phyloP scores from a whole-genome alignment of 306 rosid species.

The Arachis hypogaea region DNA sequence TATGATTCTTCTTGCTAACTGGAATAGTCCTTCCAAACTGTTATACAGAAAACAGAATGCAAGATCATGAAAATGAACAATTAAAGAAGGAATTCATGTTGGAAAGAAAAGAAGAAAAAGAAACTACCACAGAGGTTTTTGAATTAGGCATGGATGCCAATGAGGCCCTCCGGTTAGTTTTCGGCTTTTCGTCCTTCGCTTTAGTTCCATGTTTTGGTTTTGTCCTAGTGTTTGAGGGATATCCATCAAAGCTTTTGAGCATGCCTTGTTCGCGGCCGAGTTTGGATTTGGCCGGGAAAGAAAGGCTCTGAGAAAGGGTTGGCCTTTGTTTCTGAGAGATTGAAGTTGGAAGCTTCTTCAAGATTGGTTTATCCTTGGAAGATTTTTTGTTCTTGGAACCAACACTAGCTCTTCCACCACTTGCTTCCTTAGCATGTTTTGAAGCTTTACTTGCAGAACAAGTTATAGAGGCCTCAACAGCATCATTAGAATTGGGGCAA shows the following conservation, averaged over 20 bases:
- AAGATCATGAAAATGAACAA: constrained; percentile 26
- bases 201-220: constrained; percentile 51
- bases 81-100: not conserved
- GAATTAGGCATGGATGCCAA: constrained; percentile 51
- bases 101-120: constrained; percentile 9
- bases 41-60: constrained; percentile 10
- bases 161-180: constrained; percentile 45
- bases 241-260: constrained; percentile 71
- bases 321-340: constrained; percentile 53
- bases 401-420: constrained; percentile 41
- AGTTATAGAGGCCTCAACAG: constrained; percentile 50
- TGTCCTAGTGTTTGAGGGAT: constrained; percentile 47
- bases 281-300: constrained; percentile 73
- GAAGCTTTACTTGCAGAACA: constrained; percentile 50
- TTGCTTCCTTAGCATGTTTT: constrained; percentile 59
- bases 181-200: constrained; percentile 25
- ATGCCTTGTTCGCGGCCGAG: constrained; percentile 51
- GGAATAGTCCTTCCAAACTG: constrained; percentile 70
- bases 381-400: constrained; percentile 60
- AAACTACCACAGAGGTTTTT: constrained; percentile 53
- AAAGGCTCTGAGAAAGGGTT: constrained; percentile 75
- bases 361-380: constrained; percentile 59
- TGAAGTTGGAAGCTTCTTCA: constrained; percentile 44
- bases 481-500: constrained; percentile 43
- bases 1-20: constrained; percentile 40